Base-by-base conservation (phyloP, 192 early-diverging fungal genomes). In the Rhizophlyctis rosea region DNA sequence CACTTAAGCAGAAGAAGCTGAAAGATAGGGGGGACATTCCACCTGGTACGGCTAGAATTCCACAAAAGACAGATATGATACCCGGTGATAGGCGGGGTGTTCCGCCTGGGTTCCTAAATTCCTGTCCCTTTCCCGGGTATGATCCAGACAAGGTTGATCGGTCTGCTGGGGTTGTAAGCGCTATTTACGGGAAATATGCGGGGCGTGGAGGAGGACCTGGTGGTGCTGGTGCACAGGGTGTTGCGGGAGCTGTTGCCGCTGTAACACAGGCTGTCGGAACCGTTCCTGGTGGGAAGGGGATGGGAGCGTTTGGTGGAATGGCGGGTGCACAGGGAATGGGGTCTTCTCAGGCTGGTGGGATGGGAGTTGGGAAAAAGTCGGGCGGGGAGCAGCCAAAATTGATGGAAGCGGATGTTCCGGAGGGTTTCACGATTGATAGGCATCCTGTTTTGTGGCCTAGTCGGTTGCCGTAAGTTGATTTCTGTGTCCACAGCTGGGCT, bases 361-460 rank as follows among this genome's bases (percentile, higher is more conserved):
- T n/a, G n/a, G n/a, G n/a, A n/a, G n/a, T n/a, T n/a, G n/a, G n/a
- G n/a, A 21, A 18, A 35, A 64, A 24, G 23, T 27, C 61, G 21
- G 16, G 3, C 24, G 54, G 27, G 25, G 34, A 50, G 23, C 14
- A 29, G 7, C n/a, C n/a, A n/a, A 47, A 28, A 16, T 29, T 21
- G 52, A 21, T 61, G 32, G 25, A 13, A 11, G 64, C 54, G 25
- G 70, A 71, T 56, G 49, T 68, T 18, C 71, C 72, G 25, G 64
- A 71, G n/a, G 80, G 80, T 1, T 81, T 55, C 54, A 81, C 76
- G 2, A 34, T 44, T 28, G 76, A 81, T 56, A 57, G 75, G 57
- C 74, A 83, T 71, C 77, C 82, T 3, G 66, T 78, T 2, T 61
- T 84, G 4, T 85, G 73, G 77, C 83, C 83, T 7, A 64, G 65